phyloP scores from a whole-genome alignment of 2,329 filamentous ascomycete species.

The Tothia fuscella region DNA sequence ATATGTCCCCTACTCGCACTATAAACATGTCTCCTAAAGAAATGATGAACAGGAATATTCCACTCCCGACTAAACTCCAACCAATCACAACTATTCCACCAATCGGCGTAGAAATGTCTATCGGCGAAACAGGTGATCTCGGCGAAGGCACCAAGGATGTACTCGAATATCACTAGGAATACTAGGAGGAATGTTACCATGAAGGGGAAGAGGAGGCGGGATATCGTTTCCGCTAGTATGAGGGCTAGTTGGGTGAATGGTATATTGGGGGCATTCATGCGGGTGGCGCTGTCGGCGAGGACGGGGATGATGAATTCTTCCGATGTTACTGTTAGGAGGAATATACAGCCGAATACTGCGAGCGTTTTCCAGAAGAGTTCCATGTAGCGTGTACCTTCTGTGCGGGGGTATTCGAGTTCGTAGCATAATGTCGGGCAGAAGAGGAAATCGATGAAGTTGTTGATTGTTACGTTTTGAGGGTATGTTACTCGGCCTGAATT shows the following conservation, averaged over 20 bases:
- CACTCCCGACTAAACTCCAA: constrained; percentile 93
- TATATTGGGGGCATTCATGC: constrained; percentile 36
- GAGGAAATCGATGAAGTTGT: constrained; percentile 74
- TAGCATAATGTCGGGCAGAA: constrained; percentile 95
- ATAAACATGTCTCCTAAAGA: constrained; percentile 90
- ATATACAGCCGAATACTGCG: constrained; percentile 92
- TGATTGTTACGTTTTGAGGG: constrained; percentile 70
- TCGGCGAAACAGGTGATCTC: constrained; percentile 71
- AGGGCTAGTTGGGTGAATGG: constrained; percentile 47
- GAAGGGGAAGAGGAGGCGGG: constrained; percentile 86
- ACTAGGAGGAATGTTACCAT: constrained; percentile 93
- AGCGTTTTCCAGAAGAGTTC: constrained; percentile 74
- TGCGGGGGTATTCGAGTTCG: constrained; percentile 90
- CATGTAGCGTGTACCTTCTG: constrained; percentile 59
- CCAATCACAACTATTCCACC: constrained; percentile 71
- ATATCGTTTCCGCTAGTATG: constrained; percentile 80
- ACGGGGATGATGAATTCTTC: constrained; percentile 95
- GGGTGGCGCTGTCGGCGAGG: constrained; percentile 56
- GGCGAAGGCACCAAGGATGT: constrained; percentile 84
- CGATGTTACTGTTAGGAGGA: constrained; percentile 77
- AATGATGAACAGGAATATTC: constrained; percentile 96
- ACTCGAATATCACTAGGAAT: constrained; percentile 97
- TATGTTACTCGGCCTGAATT: constrained; percentile 84
- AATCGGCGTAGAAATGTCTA: constrained; percentile 77
- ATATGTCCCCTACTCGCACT: constrained; percentile 66